Evolutionary conservation across 2,329 filamentous ascomycete species (phyloP).

Genomic region (Amauroascus verrucosus): DNA sequence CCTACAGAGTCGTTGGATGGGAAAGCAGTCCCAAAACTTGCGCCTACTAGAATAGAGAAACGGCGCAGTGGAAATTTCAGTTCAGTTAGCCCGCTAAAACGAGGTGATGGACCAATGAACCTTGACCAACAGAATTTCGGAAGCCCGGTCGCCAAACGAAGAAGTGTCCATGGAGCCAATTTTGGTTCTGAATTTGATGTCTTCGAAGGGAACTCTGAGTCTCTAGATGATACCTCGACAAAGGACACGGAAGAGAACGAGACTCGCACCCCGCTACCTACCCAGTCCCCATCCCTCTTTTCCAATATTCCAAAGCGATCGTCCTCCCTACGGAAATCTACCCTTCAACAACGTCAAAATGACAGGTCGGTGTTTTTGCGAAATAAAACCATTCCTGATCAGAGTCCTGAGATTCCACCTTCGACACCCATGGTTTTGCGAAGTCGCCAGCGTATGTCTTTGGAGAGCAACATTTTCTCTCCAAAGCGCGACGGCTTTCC

Average conservation of each 20-base stretch:
- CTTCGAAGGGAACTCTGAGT: slow-evolving; percentile 48
- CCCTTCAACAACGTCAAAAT: slow-evolving; percentile 70
- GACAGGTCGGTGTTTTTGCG: slow-evolving; percentile 50
- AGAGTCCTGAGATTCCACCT: slow-evolving; percentile 44
- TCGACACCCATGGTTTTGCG: slow-evolving; percentile 46
- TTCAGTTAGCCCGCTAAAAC: slow-evolving; percentile 69
- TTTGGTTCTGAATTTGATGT: slow-evolving; percentile 59
- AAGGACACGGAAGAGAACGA: not conserved
- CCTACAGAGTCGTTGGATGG: slow-evolving; percentile 5
- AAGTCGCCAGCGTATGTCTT: slow-evolving; percentile 59
- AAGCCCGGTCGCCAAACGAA: slow-evolving; percentile 78
- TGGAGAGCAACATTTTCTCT: slow-evolving; percentile 63
- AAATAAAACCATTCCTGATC: slow-evolving; percentile 24
- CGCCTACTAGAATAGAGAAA: slow-evolving; percentile 41
- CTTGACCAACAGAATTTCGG: slow-evolving; percentile 57
- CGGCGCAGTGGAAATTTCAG: slow-evolving; percentile 39
- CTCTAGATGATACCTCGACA: not conserved
- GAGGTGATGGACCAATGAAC: slow-evolving; percentile 82
- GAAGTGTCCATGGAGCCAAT: slow-evolving; percentile 70
- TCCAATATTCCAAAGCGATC: slow-evolving; percentile 56
- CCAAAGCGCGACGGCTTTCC: slow-evolving; percentile 58
- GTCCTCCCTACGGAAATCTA: slow-evolving; percentile 73
- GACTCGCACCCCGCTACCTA: not conserved
- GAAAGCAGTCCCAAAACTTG: slow-evolving; percentile 24
- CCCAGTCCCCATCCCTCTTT: slow-evolving; percentile 38